Evolutionary conservation across 306 rosid species (phyloP).

Genomic region (Carpinus fangiana): DNA sequence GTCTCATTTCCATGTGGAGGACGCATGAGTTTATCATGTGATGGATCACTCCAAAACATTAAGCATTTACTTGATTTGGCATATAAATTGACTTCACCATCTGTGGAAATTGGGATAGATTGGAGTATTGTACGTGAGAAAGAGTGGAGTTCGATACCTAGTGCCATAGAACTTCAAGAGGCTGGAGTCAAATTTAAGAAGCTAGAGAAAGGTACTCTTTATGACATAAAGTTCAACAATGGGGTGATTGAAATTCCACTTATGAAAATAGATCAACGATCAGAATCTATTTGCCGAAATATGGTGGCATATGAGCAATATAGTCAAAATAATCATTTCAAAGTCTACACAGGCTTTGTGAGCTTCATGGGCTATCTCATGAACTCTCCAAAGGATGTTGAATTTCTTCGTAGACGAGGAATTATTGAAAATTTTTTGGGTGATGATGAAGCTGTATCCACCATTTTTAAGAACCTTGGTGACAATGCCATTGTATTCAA

Average conservation of each 20-base stretch:
- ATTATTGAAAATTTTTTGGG: not conserved
- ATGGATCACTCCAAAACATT: not conserved
- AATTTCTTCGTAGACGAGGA: not conserved
- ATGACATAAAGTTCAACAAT: not conserved
- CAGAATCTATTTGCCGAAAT: not conserved
- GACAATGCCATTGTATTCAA: not conserved
- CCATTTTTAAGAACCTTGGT: not conserved
- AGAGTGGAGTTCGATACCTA: not conserved
- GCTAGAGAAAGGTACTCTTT: too few relatives aligned
- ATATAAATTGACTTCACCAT: not conserved
- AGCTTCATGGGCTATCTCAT: not conserved
- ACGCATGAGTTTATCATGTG: too few relatives aligned
- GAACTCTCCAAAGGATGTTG: not conserved
- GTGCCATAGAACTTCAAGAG: not conserved
- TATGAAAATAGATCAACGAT: not conserved
- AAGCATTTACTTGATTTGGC: not conserved
- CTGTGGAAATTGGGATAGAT: not conserved
- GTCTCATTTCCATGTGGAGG: too few relatives aligned
- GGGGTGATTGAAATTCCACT: not conserved
- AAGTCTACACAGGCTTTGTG: not conserved
- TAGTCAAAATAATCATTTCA: not conserved
- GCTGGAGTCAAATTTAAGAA: not conserved
- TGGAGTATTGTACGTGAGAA: too few relatives aligned
- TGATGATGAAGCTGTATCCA: not conserved
- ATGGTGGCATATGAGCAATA: constrained; percentile 9